phyloP scores from a whole-genome alignment of 2,329 filamentous ascomycete genomes.

The Ophiobolus disseminans region DNA sequence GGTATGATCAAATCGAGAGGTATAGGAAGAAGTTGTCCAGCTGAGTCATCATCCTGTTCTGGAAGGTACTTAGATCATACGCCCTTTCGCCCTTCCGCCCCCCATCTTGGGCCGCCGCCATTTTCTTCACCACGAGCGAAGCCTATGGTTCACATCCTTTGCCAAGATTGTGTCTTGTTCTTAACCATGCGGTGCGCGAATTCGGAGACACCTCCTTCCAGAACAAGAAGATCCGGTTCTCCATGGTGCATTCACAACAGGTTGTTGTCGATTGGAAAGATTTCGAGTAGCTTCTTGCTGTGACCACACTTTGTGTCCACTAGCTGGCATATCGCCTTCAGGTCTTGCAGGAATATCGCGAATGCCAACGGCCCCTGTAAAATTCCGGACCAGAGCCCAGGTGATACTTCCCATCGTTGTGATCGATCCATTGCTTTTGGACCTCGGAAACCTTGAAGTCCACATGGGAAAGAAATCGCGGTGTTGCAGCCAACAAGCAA shows the following conservation, averaged over 20 bases:
- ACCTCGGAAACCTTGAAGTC: constrained; percentile 11
- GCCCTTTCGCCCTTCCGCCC: constrained; percentile 5
- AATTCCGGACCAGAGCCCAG: constrained; percentile 9
- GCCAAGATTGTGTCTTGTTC: too few species aligned
- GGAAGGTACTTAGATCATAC: not conserved
- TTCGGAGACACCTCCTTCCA: constrained; percentile 19
- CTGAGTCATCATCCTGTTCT: not conserved
- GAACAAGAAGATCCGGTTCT: constrained; percentile 9
- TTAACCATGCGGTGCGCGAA: not conserved
- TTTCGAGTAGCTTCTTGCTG: constrained; percentile 1
- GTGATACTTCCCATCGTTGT: constrained; percentile 2
- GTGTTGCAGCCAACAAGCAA: constrained; percentile 19
- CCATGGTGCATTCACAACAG: constrained; percentile 23
- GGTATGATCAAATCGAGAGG: too few species aligned
- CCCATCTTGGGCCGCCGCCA: too few species aligned
- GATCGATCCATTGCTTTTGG: not conserved
- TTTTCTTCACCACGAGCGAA: too few species aligned
- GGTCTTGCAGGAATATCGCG: constrained; percentile 13
- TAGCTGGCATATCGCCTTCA: constrained; percentile 15
- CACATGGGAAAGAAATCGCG: constrained; percentile 17
- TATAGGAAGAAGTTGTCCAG: too few species aligned
- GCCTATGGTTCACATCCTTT: too few species aligned
- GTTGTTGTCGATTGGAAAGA: constrained; percentile 17
- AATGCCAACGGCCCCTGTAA: constrained; percentile 4
- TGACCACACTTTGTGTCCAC: constrained; percentile 11